phyloP scores from a whole-genome alignment of 192 early-diverging fungal genomes.

The Paraglomus occultum region DNA sequence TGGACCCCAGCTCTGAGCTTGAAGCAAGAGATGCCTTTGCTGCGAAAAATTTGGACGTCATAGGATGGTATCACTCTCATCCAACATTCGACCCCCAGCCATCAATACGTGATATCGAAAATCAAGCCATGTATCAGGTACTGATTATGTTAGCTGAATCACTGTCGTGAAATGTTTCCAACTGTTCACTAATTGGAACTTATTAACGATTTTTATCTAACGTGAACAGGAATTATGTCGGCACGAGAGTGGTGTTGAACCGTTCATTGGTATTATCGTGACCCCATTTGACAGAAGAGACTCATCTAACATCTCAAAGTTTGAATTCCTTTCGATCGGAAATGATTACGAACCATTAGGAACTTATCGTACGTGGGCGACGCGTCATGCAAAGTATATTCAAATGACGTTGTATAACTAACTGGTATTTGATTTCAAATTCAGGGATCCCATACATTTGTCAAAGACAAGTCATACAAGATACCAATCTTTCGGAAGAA shows the following conservation, averaged over 20 bases:
- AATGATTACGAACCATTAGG: constrained; percentile 46
- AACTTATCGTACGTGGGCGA: constrained; percentile 52
- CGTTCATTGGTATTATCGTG: constrained; percentile 89
- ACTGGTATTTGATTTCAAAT: no score
- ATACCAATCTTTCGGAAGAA: no score
- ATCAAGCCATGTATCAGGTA: constrained; percentile 84
- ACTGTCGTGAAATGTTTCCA: neutral
- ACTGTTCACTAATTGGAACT: neutral
- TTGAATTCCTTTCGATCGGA: constrained; percentile 60
- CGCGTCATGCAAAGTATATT: no score
- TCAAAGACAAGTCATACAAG: no score
- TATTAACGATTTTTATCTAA: constrained; percentile 7
- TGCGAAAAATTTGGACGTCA: constrained; percentile 57
- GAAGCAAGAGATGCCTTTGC: constrained; percentile 76
- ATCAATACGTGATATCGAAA: constrained; percentile 87
- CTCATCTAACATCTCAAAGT: constrained; percentile 52
- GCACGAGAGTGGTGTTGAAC: constrained; percentile 64
- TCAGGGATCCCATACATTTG: no score
- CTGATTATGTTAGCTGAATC: neutral
- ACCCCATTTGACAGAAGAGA: constrained; percentile 70
- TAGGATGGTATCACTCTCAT: constrained; percentile 98
- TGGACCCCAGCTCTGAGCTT: constrained; percentile 88
- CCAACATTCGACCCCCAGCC: constrained; percentile 90
- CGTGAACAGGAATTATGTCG: constrained; percentile 56
- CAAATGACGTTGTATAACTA: no score